Evolutionary conservation across 768 basidiomycete genomes (phyloP).

Genomic region (Kwoniella sp.): DNA sequence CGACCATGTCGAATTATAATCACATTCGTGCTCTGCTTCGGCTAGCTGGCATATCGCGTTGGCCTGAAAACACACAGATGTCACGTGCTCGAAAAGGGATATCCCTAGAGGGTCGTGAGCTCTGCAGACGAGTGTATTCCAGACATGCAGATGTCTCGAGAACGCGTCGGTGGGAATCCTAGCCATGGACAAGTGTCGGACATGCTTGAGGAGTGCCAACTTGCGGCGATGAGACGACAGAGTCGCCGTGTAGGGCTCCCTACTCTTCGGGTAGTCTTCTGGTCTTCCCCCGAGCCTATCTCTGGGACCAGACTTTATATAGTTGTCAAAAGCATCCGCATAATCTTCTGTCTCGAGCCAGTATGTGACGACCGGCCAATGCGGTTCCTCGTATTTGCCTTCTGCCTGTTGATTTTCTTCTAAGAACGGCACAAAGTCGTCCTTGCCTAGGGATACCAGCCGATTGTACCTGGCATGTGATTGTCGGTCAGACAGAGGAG

Average conservation of each 20-base stretch:
- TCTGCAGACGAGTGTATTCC: background rate
- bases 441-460: background rate
- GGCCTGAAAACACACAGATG: background rate
- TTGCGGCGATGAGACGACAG: background rate
- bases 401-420: background rate
- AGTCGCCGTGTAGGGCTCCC: background rate
- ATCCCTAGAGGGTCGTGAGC: no score
- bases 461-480: no score
- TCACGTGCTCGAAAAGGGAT: background rate
- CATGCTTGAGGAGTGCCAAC: background rate
- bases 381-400: background rate
- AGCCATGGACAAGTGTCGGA: background rate
- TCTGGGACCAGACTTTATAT: no score
- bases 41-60: no score
- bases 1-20: no score
- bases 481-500: no score
- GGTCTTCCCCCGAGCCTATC: no score
- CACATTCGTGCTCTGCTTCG: no score
- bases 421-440: background rate
- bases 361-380: background rate
- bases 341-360: background rate
- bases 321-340: background rate
- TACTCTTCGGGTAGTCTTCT: no score
- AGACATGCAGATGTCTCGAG: background rate
- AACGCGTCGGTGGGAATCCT: background rate